Conservation (phyloP, 192 early-diverging fungal genomes). For the Lunasporangiospora selenospora region DNA sequence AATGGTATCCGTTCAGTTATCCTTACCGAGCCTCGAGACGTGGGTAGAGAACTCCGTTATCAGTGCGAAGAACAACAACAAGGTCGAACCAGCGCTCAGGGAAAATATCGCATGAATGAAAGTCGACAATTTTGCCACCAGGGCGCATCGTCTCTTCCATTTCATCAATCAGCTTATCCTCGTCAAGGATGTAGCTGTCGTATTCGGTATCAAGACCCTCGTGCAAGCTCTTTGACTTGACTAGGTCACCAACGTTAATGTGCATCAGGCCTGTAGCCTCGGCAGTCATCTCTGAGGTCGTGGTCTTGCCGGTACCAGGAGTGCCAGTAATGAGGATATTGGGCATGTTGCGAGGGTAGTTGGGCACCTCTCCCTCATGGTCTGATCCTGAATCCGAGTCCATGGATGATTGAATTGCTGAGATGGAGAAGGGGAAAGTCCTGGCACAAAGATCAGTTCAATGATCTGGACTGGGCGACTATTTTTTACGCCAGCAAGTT, state of each 20-base stretch:
- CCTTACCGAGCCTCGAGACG: constrained; percentile 78
- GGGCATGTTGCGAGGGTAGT: constrained; percentile 53
- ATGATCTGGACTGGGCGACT: no score
- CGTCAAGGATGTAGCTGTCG: constrained; percentile 88
- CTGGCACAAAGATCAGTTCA: background rate
- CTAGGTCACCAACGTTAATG: constrained; percentile 86
- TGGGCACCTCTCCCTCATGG: constrained; percentile 14
- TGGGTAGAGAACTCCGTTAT: constrained; percentile 80
- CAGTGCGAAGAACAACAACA: constrained; percentile 86
- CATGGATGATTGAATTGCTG: constrained; percentile 8
- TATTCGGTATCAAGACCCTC: constrained; percentile 88
- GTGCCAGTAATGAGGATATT: constrained; percentile 89
- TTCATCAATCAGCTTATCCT: constrained; percentile 95
- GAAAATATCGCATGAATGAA: constrained; percentile 95
- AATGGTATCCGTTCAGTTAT: background rate
- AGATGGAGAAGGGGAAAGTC: background rate
- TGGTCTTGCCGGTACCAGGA: constrained; percentile 86
- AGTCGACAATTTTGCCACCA: constrained; percentile 92
- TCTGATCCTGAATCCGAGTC: constrained; percentile 44
- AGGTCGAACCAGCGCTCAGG: constrained; percentile 99
- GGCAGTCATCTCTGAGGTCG: constrained; percentile 78
- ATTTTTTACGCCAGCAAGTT: no score
- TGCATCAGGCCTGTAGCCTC: constrained; percentile 76
- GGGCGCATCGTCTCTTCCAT: constrained; percentile 80
- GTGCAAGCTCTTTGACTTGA: constrained; percentile 88